Conservation (phyloP, 805 yeast species). For the Saccharomycopsis guyanensis region DNA sequence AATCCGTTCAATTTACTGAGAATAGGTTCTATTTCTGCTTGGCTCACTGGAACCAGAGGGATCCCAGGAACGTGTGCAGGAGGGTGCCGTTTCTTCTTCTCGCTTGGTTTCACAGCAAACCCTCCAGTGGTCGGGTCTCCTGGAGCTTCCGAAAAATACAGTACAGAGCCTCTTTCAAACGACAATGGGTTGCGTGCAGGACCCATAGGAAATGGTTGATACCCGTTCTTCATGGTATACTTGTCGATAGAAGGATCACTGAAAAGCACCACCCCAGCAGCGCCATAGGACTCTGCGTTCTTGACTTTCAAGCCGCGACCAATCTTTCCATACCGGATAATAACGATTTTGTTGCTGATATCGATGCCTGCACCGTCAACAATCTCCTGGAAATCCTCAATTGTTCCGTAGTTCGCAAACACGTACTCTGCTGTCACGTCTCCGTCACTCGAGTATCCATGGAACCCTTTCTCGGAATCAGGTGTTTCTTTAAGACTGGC, state of each 20-base stretch:
- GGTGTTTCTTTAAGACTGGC: conserved; percentile 45
- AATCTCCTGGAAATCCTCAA: conserved; percentile 40
- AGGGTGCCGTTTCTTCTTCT: conserved; percentile 34
- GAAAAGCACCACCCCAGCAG: conserved; percentile 51
- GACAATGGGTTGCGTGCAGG: conserved; percentile 57
- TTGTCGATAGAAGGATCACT: conserved; percentile 55
- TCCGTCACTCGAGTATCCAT: conserved; percentile 61
- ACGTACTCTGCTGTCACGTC: conserved; percentile 47
- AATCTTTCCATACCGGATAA: conserved; percentile 38
- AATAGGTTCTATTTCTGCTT: conserved; percentile 35
- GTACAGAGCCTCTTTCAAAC: conserved; percentile 56
- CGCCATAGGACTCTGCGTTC: conserved; percentile 57
- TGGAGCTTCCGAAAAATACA: conserved; percentile 49
- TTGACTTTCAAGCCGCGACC: conserved; percentile 50
- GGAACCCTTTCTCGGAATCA: conserved; percentile 41
- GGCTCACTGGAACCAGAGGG: conserved; percentile 47
- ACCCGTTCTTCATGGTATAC: conserved; percentile 50
- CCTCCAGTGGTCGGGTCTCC: conserved; percentile 81
- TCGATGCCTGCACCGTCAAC: conserved; percentile 35
- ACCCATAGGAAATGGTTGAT: conserved; percentile 51
- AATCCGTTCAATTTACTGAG: conserved; percentile 31
- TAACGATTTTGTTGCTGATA: conserved; percentile 48
- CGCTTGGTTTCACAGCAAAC: conserved; percentile 47
- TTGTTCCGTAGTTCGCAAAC: conserved; percentile 53
- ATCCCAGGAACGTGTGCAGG: conserved; percentile 39